These are phyloP conservation scores for Hortiboletus flavorubellus DNA, from an alignment of 768 basidiomycete species.

Conservation along the genomic window DNA sequence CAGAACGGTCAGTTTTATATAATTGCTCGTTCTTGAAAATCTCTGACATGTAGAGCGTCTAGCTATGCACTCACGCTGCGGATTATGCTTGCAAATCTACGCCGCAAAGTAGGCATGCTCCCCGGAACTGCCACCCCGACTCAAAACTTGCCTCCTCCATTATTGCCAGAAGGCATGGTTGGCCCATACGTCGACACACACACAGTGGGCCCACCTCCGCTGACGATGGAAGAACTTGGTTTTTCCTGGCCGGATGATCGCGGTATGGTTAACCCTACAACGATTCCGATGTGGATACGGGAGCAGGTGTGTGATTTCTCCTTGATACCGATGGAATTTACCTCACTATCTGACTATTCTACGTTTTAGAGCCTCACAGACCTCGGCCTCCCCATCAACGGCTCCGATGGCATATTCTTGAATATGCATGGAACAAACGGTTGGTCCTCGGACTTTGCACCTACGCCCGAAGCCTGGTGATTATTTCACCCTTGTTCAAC, in stretches of 20 bases:
- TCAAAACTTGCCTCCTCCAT: constrained; percentile 51
- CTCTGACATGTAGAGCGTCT: constrained; percentile 10
- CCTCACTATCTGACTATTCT: neutral
- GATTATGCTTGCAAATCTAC: constrained; percentile 89
- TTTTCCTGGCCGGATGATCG: constrained; percentile 66
- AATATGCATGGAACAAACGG: constrained; percentile 67
- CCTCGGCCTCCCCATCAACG: constrained; percentile 87
- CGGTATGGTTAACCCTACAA: constrained; percentile 69
- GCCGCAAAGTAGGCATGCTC: constrained; percentile 77
- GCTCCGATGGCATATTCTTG: constrained; percentile 87
- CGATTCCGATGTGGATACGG: constrained; percentile 89
- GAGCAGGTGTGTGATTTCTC: constrained; percentile 62
- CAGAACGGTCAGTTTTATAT: constrained; percentile 61
- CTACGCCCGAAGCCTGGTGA: constrained; percentile 86
- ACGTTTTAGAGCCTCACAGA: constrained; percentile 72
- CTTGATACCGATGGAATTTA: neutral
- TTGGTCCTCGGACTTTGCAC: constrained; percentile 71
- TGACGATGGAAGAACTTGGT: constrained; percentile 85
- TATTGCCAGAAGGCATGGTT: constrained; percentile 57
- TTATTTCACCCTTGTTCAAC: constrained; percentile 14
- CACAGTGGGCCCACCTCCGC: constrained; percentile 49
- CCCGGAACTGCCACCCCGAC: constrained; percentile 46
- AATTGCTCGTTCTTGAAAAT: neutral
- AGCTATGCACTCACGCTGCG: constrained; percentile 89
- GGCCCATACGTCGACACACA: constrained; percentile 53